These are phyloP conservation scores for Cystobasidiopsis lactophilus DNA, from an alignment of 768 basidiomycete species.

Conservation along the genomic window DNA sequence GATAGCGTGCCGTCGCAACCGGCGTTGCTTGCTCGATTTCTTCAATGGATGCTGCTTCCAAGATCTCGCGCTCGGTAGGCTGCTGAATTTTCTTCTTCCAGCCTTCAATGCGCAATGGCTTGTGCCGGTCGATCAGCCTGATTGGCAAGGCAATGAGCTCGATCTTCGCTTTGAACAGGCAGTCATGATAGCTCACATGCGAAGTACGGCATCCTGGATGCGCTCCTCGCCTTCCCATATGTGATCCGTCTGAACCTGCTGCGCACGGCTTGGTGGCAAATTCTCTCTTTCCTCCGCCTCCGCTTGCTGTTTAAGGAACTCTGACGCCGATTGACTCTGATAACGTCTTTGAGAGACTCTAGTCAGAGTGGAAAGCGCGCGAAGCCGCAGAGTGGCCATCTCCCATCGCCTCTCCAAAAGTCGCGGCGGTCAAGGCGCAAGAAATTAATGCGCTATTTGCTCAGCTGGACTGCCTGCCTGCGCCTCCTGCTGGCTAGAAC, in stretches of 20 bases:
- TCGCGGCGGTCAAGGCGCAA: too few species aligned
- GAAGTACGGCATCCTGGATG: slow-evolving; percentile 5
- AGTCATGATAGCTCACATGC: slow-evolving; percentile 2
- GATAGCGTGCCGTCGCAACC: slow-evolving; percentile 4
- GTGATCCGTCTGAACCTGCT: neutral
- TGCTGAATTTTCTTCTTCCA: slow-evolving; percentile 10
- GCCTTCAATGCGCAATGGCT: slow-evolving; percentile 11
- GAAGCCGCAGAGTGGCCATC: too few species aligned
- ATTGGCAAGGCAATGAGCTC: neutral
- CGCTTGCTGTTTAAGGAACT: too few species aligned
- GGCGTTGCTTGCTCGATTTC: neutral
- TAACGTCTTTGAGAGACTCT: too few species aligned
- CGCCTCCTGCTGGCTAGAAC: too few species aligned
- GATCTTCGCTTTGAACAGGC: neutral
- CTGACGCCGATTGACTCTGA: too few species aligned
- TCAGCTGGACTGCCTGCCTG: too few species aligned
- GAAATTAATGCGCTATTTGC: too few species aligned
- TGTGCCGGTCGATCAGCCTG: slow-evolving; percentile 5
- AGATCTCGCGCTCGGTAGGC: neutral
- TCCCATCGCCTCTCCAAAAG: too few species aligned
- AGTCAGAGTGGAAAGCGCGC: too few species aligned
- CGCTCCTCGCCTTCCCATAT: neutral
- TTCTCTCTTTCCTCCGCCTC: too few species aligned
- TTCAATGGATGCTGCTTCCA: neutral
- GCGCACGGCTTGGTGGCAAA: too few species aligned